phyloP scores from a whole-genome alignment of 495 filamentous ascomycete species.

The Parathielavia appendiculata region DNA sequence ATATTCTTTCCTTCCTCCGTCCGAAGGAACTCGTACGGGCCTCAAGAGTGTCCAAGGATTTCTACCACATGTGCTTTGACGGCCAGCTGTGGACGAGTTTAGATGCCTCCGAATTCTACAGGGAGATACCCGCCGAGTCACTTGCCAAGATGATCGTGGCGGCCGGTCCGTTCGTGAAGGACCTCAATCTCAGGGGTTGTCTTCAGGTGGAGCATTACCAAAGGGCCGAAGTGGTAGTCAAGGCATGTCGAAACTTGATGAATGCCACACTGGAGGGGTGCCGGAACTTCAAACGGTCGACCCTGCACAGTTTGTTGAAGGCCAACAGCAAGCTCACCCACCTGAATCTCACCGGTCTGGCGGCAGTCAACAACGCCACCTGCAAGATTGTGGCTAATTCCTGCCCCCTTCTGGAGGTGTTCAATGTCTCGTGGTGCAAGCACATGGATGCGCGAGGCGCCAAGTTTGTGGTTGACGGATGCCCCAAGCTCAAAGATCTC shows the following conservation, averaged over 20 bases:
- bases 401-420: conserved; percentile 71
- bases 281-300: conserved; percentile 66
- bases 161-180: conserved; percentile 82
- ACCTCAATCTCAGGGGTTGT: conserved; percentile 68
- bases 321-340: conserved; percentile 71
- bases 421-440: conserved; percentile 91
- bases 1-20: conserved; percentile 67
- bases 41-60: conserved; percentile 73
- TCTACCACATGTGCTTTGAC: conserved; percentile 86
- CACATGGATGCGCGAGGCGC: conserved; percentile 81
- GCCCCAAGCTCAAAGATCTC: conserved; percentile 68
- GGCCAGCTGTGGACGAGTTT: conserved; percentile 87
- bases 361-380: conserved; percentile 73
- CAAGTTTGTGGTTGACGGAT: conserved; percentile 63
- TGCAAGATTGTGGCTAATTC: conserved; percentile 82
- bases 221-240: conserved; percentile 66
- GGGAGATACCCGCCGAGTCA: conserved; percentile 74
- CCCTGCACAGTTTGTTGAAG: conserved; percentile 73
- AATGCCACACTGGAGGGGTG: conserved; percentile 86
- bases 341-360: conserved; percentile 78
- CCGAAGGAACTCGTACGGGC: conserved; percentile 80
- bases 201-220: conserved; percentile 71
- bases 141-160: conserved; percentile 78
- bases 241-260: conserved; percentile 78
- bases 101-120: conserved; percentile 83